Evolutionary conservation across 2,329 filamentous ascomycete species (phyloP).

Genomic region (Ophiostoma angusticollis): DNA sequence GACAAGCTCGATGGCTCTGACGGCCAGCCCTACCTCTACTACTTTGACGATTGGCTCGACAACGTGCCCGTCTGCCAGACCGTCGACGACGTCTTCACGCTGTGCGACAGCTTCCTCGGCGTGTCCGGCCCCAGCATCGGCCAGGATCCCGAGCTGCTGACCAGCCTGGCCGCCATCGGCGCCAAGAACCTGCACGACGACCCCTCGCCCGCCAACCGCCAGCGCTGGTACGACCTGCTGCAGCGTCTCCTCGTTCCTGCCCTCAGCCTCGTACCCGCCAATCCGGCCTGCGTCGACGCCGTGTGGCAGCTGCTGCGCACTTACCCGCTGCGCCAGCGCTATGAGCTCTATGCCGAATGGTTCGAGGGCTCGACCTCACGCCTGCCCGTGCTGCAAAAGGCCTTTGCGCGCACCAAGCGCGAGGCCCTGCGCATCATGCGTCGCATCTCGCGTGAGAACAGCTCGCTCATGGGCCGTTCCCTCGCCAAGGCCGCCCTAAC

Average conservation of each 20-base stretch:
- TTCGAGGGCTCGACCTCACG: slow-evolving; percentile 67
- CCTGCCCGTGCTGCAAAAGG: slow-evolving; percentile 61
- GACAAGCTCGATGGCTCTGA: slow-evolving; percentile 66
- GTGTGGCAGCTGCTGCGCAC: slow-evolving; percentile 72
- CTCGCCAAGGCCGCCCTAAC: slow-evolving; percentile 87
- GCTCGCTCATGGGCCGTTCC: slow-evolving; percentile 71
- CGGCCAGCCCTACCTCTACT: slow-evolving; percentile 75
- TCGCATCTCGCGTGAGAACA: slow-evolving; percentile 76
- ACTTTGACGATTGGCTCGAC: slow-evolving; percentile 95
- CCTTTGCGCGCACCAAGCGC: slow-evolving; percentile 61
- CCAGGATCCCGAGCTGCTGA: slow-evolving; percentile 62
- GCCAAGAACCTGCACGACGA: slow-evolving; percentile 61
- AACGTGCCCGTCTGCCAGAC: slow-evolving; percentile 84
- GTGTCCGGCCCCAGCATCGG: slow-evolving; percentile 82
- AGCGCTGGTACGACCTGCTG: slow-evolving; percentile 75
- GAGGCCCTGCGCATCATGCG: slow-evolving; percentile 83
- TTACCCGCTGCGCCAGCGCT: slow-evolving; percentile 66
- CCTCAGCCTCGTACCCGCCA: slow-evolving; percentile 72
- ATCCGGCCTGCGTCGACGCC: slow-evolving; percentile 73
- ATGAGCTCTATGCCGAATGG: slow-evolving; percentile 89
- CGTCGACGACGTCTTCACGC: slow-evolving; percentile 78
- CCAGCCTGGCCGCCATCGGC: slow-evolving; percentile 78
- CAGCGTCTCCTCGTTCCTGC: slow-evolving; percentile 77
- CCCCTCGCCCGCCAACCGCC: slow-evolving; percentile 52
- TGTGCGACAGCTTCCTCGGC: slow-evolving; percentile 75